Percentiles rank a stretch among this genome's conserved stretches.
Evolutionary conservation across 495 filamentous ascomycete genomes (phyloP).

Genomic region (Penicillium simplicissimum): DNA sequence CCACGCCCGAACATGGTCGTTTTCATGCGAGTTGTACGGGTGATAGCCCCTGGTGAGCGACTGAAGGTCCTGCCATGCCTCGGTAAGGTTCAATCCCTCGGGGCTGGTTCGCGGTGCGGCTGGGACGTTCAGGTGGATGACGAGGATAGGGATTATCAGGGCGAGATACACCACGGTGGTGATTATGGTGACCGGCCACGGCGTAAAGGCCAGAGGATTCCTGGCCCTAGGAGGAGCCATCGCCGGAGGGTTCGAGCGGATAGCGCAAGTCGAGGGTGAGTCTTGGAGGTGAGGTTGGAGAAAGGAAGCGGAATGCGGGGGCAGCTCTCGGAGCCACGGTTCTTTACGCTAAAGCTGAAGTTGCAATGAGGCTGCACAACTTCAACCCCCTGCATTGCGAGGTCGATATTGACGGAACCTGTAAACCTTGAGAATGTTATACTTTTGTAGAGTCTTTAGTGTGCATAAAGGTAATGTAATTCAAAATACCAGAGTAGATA

Average conservation of each 20-base stretch:
- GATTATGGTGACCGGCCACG: constrained; percentile 72
- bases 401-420: not conserved
- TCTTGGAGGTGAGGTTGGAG: constrained; percentile 20
- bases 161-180: constrained; percentile 68
- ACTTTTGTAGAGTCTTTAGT: not conserved
- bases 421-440: not conserved
- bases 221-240: constrained; percentile 43
- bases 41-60: constrained; percentile 74
- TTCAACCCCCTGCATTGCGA: not conserved
- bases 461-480: constrained; percentile 24
- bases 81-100: constrained; percentile 69
- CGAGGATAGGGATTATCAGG: constrained; percentile 66
- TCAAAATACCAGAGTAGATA: constrained; percentile 18
- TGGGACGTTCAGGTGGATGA: constrained; percentile 75
- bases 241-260: constrained; percentile 12
- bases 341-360: constrained; percentile 13
- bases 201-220: constrained; percentile 61
- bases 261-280: constrained; percentile 7
- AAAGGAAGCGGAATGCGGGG: constrained; percentile 27
- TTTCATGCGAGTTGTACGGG: constrained; percentile 81
- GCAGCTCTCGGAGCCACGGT: constrained; percentile 14
- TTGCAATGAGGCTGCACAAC: constrained; percentile 10
- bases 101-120: constrained; percentile 59
- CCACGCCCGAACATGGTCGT: constrained; percentile 77
- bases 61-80: constrained; percentile 86